phyloP scores from a whole-genome alignment of 768 basidiomycete species.

The Leccinum disarticulatum region DNA sequence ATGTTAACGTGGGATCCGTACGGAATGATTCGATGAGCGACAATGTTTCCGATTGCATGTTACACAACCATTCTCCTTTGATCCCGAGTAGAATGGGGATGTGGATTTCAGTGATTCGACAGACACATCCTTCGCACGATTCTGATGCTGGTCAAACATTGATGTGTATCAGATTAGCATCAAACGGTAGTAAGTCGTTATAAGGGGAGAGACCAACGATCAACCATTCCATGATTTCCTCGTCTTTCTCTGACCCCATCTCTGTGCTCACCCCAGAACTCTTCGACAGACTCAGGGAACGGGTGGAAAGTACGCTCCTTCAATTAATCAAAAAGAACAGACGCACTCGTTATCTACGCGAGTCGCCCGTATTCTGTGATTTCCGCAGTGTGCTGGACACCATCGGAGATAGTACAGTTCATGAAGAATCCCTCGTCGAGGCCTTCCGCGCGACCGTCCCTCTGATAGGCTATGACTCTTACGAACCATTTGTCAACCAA shows the following conservation, averaged over 20 bases:
- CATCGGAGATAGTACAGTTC: background rate
- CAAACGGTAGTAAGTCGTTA: too few relatives aligned
- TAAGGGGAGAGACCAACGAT: too few relatives aligned
- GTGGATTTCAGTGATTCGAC: too few relatives aligned
- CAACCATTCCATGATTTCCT: background rate
- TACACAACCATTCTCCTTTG: too few relatives aligned
- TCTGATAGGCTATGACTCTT: constrained; percentile 23
- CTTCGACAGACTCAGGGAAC: constrained; percentile 1
- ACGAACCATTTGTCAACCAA: constrained; percentile 16
- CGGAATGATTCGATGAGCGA: too few relatives aligned
- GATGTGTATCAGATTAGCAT: too few relatives aligned
- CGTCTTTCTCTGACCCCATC: background rate
- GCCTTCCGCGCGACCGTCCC: constrained; percentile 18
- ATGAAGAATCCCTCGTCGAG: constrained; percentile 10
- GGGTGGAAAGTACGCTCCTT: constrained; percentile 7
- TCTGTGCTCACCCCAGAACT: background rate
- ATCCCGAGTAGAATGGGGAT: too few relatives aligned
- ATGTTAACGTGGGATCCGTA: too few relatives aligned
- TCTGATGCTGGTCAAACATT: too few relatives aligned
- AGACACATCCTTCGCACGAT: too few relatives aligned
- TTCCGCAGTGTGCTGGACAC: constrained; percentile 15
- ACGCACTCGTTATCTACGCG: constrained; percentile 14
- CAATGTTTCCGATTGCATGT: too few relatives aligned
- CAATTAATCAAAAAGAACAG: constrained; percentile 14
- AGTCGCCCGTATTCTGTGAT: constrained; percentile 13